phyloP scores from a whole-genome alignment of 176 grass and related monocot species.

The Urochloa ruziziensis region DNA sequence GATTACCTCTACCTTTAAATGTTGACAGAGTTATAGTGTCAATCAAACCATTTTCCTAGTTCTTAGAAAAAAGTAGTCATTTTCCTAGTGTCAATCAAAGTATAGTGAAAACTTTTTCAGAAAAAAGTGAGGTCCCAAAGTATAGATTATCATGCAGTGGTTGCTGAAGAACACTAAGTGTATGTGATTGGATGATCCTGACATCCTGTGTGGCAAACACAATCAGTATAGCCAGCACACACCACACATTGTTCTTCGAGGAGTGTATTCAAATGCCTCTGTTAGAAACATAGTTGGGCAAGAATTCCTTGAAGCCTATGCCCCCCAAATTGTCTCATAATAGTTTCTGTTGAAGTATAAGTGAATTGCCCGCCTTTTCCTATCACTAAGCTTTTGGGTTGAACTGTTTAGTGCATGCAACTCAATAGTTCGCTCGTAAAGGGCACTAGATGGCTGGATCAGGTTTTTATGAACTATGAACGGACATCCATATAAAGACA shows the following conservation, averaged over 20 bases:
- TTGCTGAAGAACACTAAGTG: neutral
- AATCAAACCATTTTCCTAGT: neutral
- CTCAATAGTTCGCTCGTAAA: constrained; percentile 2
- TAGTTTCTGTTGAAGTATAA: no score
- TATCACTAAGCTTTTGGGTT: no score
- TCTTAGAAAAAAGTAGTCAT: neutral
- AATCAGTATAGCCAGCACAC: neutral
- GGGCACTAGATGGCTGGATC: neutral
- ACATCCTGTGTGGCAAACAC: neutral
- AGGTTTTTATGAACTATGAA: constrained; percentile 19
- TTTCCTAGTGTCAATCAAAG: no score
- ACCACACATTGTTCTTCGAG: neutral
- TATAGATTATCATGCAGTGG: neutral
- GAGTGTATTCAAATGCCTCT: neutral
- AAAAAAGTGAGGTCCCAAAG: neutral
- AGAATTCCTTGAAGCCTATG: constrained; percentile 3
- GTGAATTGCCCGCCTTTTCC: no score
- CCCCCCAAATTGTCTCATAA: neutral
- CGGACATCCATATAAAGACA: neutral
- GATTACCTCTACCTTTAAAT: neutral
- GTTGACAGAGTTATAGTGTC: neutral
- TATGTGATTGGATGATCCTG: neutral
- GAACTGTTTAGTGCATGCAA: no score
- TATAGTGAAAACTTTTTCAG: neutral
- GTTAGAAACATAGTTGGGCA: constrained; percentile 18